Evolutionary conservation across 441 rosid species (phyloP).

Genomic region (Metrosideros polymorpha): DNA sequence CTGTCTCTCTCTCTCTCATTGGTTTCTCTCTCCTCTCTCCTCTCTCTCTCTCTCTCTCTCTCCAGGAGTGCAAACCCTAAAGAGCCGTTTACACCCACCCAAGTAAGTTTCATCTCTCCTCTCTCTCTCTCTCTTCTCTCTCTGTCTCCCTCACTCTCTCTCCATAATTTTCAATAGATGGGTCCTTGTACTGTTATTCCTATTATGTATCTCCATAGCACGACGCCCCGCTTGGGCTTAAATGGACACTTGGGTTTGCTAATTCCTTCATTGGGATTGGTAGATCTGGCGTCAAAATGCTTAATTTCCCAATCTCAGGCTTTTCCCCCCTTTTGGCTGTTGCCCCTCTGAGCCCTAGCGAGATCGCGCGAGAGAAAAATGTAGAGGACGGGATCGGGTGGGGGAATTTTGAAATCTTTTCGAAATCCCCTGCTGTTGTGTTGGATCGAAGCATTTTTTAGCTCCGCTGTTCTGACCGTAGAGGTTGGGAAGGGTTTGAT

Average conservation of each 20-base stretch:
- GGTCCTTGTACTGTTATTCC: slow-evolving; percentile 17
- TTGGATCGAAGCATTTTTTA: neutral
- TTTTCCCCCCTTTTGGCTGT: neutral
- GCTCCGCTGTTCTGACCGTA: neutral
- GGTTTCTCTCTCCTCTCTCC: slow-evolving; percentile 18
- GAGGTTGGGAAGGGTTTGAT: neutral
- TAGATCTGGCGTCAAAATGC: neutral
- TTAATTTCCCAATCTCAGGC: neutral
- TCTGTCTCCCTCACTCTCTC: slow-evolving; percentile 7
- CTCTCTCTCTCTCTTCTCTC: slow-evolving; percentile 10
- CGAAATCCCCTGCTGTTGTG: neutral
- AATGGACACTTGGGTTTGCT: neutral
- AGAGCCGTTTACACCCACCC: slow-evolving; percentile 64
- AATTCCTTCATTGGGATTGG: neutral
- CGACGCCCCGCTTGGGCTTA: neutral
- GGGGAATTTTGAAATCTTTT: neutral
- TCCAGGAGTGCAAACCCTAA: slow-evolving; percentile 75
- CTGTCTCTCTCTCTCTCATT: slow-evolving; percentile 22
- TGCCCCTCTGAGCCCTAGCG: neutral
- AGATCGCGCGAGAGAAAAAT: neutral
- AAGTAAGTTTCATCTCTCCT: slow-evolving; percentile 89
- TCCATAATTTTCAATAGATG: slow-evolving; percentile 36
- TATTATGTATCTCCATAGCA: neutral
- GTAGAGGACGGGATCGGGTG: neutral
- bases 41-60: slow-evolving; percentile 29